A percentile compares a stretch with the other conserved stretches of the same genome.
phyloP scores from a whole-genome alignment of 805 yeast genomes.

The Kuraishia ogatae region DNA sequence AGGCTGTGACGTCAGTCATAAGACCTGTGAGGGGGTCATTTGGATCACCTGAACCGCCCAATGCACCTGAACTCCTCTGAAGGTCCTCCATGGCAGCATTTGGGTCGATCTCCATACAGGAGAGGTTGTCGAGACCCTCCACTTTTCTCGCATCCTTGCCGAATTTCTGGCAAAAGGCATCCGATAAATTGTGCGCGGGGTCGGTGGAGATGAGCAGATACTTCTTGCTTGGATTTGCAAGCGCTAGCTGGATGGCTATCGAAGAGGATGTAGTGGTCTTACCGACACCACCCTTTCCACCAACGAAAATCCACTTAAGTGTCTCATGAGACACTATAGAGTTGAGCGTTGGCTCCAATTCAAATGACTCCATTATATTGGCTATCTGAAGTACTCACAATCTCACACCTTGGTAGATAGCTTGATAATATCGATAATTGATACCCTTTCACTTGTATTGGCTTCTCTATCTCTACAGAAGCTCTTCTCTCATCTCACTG shows the following conservation, averaged over 20 bases:
- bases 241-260: constrained; percentile 87
- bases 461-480: background rate
- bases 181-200: constrained; percentile 97
- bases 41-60: constrained; percentile 40
- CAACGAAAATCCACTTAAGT: constrained; percentile 95
- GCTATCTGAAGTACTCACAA: no score
- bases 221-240: constrained; percentile 68
- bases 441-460: background rate
- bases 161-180: constrained; percentile 97
- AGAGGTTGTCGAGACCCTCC: constrained; percentile 77
- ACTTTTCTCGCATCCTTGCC: constrained; percentile 95
- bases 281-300: constrained; percentile 99
- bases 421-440: background rate
- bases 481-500: background rate
- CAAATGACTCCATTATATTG: constrained; percentile 35
- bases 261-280: constrained; percentile 97
- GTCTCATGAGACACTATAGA: constrained; percentile 55
- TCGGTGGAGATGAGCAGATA: constrained; percentile 91
- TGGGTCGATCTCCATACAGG: constrained; percentile 99
- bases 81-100: constrained; percentile 88
- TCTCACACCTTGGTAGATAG: no score
- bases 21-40: constrained; percentile 60
- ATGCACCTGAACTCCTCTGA: constrained; percentile 45
- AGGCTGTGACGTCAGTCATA: constrained; percentile 86
- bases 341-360: constrained; percentile 64